Percentiles rank a stretch among this genome's conserved stretches.
These are phyloP conservation scores for Torrubiella hemipterigena DNA, from an alignment of 2,329 filamentous ascomycete genomes.

Conservation along the genomic window DNA sequence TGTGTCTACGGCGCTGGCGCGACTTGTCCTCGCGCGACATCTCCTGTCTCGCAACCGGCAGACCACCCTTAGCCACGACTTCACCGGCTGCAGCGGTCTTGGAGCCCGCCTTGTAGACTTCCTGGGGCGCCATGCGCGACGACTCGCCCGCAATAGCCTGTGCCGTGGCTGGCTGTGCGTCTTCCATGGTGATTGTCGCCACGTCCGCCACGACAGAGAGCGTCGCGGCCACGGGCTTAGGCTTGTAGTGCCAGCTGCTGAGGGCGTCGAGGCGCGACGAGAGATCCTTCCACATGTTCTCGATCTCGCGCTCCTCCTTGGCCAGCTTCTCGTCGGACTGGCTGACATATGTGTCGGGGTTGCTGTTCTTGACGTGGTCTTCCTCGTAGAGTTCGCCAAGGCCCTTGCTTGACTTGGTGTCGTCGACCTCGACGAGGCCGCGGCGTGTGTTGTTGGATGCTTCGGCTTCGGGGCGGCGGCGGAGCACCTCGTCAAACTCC, in stretches of 20 bases:
- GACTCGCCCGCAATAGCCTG: conserved; percentile 56
- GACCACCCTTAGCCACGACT: conserved; percentile 64
- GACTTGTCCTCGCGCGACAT: conserved; percentile 80
- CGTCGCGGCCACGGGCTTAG: conserved; percentile 68
- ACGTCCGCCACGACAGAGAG: conserved; percentile 84
- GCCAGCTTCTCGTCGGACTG: conserved; percentile 70
- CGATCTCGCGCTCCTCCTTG: conserved; percentile 74
- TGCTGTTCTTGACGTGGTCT: conserved; percentile 67
- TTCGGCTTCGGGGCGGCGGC: conserved; percentile 65
- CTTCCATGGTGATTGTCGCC: conserved; percentile 88
- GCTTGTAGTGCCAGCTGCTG: conserved; percentile 91
- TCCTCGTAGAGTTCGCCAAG: conserved; percentile 91
- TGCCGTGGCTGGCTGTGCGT: conserved; percentile 76
- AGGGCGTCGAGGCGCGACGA: conserved; percentile 74
- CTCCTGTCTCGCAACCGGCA: conserved; percentile 71
- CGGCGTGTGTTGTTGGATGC: conserved; percentile 49
- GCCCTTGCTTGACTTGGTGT: conserved; percentile 75
- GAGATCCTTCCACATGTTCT: conserved; percentile 71
- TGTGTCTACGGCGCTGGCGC: conserved; percentile 64
- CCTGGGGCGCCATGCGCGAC: conserved; percentile 82
- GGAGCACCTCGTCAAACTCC: conserved; percentile 85
- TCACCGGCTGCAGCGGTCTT: conserved; percentile 55
- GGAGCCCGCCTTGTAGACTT: conserved; percentile 77
- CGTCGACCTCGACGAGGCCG: conserved; percentile 70
- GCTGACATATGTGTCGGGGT: conserved; percentile 70